Evolutionary conservation across 1,139 yeast species (phyloP).

Genomic region (Groenewaldozyma sp.): DNA sequence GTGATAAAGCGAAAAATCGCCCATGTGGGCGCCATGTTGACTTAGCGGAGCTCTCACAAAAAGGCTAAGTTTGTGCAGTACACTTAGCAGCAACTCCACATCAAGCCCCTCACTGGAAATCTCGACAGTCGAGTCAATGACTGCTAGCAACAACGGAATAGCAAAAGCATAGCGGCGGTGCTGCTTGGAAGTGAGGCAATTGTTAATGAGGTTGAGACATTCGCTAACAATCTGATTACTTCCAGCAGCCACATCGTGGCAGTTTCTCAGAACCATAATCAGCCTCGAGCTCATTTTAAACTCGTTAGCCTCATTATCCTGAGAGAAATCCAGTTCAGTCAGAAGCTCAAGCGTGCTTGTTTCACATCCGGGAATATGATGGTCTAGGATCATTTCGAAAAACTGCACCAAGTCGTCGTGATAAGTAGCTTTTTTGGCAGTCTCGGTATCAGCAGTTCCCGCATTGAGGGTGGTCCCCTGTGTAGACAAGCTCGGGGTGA

Average conservation of each 20-base stretch:
- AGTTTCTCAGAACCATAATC: not conserved
- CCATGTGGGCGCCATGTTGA: not conserved
- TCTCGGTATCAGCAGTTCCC: not conserved
- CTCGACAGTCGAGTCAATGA: conserved; percentile 1
- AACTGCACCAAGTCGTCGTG: conserved; percentile 1
- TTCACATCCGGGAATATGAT: conserved; percentile 2
- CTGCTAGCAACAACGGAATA: not conserved
- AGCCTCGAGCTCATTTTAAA: not conserved
- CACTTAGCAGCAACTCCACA: not conserved
- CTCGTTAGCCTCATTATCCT: not conserved
- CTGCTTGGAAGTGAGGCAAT: not conserved
- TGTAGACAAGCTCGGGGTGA: not conserved
- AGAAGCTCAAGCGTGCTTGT: not conserved
- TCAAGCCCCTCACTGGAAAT: not conserved
- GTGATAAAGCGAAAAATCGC: not conserved
- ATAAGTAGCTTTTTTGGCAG: not conserved
- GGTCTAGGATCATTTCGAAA: conserved; percentile 3
- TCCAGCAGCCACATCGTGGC: not conserved
- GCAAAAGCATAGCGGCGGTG: not conserved
- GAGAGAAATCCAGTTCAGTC: conserved; percentile 1
- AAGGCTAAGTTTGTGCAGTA: not conserved
- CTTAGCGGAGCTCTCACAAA: not conserved
- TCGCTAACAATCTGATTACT: not conserved
- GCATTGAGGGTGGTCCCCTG: not conserved
- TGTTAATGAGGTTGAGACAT: not conserved